Evolutionary conservation across 768 basidiomycete species (phyloP).

Genomic region (Leucocoprinus leucothites): DNA sequence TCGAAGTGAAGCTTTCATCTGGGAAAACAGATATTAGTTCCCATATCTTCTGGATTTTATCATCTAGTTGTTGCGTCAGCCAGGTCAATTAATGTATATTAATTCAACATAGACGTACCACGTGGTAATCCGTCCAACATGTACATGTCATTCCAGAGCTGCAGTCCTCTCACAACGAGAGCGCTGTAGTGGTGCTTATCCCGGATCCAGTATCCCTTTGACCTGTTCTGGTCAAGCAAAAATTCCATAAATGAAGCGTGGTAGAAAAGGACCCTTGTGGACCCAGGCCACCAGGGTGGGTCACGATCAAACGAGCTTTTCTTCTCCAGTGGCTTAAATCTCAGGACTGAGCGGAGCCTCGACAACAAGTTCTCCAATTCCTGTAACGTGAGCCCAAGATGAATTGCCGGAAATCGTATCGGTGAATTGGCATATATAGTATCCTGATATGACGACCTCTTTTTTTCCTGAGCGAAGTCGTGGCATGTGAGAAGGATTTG

Average conservation of each 20-base stretch:
- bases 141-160: background rate
- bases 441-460: no score
- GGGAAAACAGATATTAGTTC: background rate
- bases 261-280: background rate
- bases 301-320: background rate
- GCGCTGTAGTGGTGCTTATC: background rate
- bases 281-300: background rate
- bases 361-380: background rate
- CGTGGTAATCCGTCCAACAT: background rate
- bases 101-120: background rate
- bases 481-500: background rate
- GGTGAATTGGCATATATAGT: no score
- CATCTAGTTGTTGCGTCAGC: background rate
- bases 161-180: background rate
- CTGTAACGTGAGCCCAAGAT: background rate
- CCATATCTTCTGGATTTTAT: background rate
- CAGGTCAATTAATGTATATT: background rate
- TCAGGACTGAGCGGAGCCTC: no score
- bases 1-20: background rate
- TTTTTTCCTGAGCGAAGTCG: no score
- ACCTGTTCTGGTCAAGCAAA: background rate
- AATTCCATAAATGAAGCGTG: conserved; percentile 4
- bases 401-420: no score
- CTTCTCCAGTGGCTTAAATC: background rate
- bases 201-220: background rate